Percentiles rank a stretch among this genome's conserved stretches.
phyloP scores from a whole-genome alignment of 2,329 filamentous ascomycete species.

The Cucurbitaria berberidis region DNA sequence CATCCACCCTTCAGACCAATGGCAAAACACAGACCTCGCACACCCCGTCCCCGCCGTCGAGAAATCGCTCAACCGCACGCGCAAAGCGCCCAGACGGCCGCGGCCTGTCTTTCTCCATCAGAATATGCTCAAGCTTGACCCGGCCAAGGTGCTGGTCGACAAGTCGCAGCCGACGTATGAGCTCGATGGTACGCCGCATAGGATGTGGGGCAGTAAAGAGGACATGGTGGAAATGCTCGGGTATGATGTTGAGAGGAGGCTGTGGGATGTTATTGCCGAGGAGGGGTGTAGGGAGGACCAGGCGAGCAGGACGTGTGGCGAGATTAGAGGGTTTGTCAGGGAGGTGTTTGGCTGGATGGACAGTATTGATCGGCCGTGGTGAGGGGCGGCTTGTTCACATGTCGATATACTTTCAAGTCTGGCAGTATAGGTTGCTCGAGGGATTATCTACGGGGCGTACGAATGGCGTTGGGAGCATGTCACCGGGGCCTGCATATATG shows the following conservation, averaged over 20 bases:
- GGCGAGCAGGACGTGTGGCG: constrained; percentile 15
- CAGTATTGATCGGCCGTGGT: constrained; percentile 9
- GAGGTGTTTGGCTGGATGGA: constrained; percentile 26
- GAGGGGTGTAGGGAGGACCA: constrained; percentile 27
- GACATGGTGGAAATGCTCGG: constrained; percentile 23
- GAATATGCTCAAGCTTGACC: constrained; percentile 27
- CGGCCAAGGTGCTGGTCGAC: constrained; percentile 15
- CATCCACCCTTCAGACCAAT: constrained; percentile 13
- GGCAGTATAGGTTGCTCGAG: background rate
- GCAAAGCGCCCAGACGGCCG: constrained; percentile 9
- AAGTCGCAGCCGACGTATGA: constrained; percentile 8
- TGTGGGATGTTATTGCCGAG: constrained; percentile 31
- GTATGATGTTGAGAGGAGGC: constrained; percentile 30
- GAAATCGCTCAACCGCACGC: constrained; percentile 6
- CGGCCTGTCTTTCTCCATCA: constrained; percentile 31
- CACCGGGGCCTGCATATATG: too few species aligned
- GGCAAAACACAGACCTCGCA: constrained; percentile 13
- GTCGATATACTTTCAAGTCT: background rate
- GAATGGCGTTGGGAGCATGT: too few species aligned
- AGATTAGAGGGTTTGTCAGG: constrained; percentile 13
- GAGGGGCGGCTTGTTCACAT: too few species aligned
- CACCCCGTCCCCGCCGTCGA: constrained; percentile 2
- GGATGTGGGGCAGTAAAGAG: constrained; percentile 29
- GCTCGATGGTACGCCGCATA: constrained; percentile 11
- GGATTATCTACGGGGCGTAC: too few species aligned